Conservation (phyloP, 306 rosid species). For the Carpinus fangiana region DNA sequence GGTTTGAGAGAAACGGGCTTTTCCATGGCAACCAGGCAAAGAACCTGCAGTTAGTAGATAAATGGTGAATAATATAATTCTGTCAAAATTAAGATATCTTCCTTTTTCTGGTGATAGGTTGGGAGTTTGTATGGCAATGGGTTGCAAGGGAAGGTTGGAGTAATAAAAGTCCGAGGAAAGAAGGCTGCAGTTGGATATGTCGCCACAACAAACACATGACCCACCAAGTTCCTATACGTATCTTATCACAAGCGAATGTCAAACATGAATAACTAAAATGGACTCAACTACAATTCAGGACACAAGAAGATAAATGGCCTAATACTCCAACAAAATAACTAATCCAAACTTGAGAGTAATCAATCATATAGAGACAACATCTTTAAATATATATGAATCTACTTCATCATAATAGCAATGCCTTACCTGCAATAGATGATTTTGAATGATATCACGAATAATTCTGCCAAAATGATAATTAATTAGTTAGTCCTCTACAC, state of each 20-base stretch:
- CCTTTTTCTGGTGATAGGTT: not conserved
- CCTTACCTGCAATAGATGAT: constrained; percentile 91
- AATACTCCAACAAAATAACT: constrained; percentile 4
- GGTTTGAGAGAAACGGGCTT: constrained; percentile 91
- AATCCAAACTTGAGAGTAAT: constrained; percentile 8
- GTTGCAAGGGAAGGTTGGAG: not conserved
- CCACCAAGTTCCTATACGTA: constrained; percentile 26
- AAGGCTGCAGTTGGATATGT: constrained; percentile 9
- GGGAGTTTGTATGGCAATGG: not conserved
- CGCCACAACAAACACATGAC: constrained; percentile 2
- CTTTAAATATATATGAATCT: constrained; percentile 4
- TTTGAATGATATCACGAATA: constrained; percentile 95
- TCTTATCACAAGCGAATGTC: constrained; percentile 18
- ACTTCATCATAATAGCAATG: constrained; percentile 29
- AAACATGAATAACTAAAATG: constrained; percentile 9
- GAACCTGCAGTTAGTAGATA: constrained; percentile 56
- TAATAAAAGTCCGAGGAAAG: constrained; percentile 14
- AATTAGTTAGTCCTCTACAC: constrained; percentile 11
- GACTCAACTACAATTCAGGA: constrained; percentile 10
- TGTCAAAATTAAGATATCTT: not conserved
- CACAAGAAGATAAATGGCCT: constrained; percentile 1
- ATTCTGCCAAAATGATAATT: constrained; percentile 55
- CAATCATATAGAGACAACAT: not conserved
- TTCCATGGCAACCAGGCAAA: constrained; percentile 97
- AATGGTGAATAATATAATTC: constrained; percentile 12